These are phyloP conservation scores for Schizosaccharomyces lindneri DNA, from an alignment of 805 yeast genomes.

Conservation along the genomic window DNA sequence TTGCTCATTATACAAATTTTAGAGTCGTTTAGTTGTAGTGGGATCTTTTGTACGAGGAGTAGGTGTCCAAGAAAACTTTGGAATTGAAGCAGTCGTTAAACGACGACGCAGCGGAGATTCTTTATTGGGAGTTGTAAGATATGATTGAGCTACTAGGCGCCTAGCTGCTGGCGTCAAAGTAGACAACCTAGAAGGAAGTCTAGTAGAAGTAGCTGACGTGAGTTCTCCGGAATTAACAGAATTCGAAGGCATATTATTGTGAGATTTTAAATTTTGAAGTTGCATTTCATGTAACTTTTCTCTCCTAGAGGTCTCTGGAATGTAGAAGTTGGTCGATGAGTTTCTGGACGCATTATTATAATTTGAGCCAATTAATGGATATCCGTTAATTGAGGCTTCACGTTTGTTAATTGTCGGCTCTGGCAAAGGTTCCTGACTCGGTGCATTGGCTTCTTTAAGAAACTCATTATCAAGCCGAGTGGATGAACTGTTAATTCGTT, in stretches of 20 bases:
- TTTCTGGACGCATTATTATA: background rate
- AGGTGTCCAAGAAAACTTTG: background rate
- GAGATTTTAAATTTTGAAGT: background rate
- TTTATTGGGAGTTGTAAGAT: background rate
- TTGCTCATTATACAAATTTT: background rate
- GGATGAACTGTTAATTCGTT: background rate
- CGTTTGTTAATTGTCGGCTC: background rate
- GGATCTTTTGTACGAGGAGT: background rate
- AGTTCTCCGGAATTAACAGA: background rate
- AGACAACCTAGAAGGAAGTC: background rate
- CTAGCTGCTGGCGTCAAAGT: background rate
- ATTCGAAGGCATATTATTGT: background rate
- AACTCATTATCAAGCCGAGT: background rate
- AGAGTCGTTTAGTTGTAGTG: background rate
- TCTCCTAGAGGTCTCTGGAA: background rate
- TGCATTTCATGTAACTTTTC: background rate
- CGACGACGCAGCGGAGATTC: too few species aligned
- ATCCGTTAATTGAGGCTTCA: background rate
- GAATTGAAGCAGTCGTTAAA: background rate
- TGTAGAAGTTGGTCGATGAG: background rate
- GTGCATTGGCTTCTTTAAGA: background rate
- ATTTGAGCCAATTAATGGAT: background rate
- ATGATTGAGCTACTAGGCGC: background rate
- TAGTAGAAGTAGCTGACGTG: background rate
- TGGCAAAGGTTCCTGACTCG: background rate